Evolutionary conservation across 768 basidiomycete genomes (phyloP).

Genomic region (Cystofilobasidium capitatum): DNA sequence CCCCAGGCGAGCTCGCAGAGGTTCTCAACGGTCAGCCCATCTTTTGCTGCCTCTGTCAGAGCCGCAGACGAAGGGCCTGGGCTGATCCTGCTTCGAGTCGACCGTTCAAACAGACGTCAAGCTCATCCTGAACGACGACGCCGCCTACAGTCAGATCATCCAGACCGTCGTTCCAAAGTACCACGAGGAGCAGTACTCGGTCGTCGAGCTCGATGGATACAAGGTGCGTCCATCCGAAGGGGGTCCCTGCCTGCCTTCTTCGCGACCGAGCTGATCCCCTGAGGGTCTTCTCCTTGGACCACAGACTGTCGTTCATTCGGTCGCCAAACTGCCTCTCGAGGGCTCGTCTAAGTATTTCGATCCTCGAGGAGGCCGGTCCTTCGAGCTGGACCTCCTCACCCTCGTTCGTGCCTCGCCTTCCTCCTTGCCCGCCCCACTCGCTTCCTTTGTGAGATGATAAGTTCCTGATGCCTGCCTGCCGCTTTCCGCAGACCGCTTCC

Average conservation of each 20-base stretch:
- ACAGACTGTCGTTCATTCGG: conserved; percentile 66
- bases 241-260: neutral
- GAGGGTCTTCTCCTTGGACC: conserved; percentile 15
- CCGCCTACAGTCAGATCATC: conserved; percentile 65
- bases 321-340: conserved; percentile 29
- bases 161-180: conserved; percentile 70
- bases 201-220: conserved; percentile 76
- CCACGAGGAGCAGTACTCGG: conserved; percentile 77
- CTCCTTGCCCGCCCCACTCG: neutral
- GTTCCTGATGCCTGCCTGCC: neutral
- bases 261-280: neutral
- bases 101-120: conserved; percentile 59
- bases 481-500: neutral
- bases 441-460: neutral
- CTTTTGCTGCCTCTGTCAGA: neutral
- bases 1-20: conserved; percentile 94
- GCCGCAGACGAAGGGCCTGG: neutral
- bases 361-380: conserved; percentile 66
- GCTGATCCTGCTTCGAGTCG: neutral
- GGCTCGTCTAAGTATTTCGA: conserved; percentile 65
- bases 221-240: conserved; percentile 48
- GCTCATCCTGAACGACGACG: conserved; percentile 77
- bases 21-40: conserved; percentile 66
- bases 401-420: conserved; percentile 46
- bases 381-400: conserved; percentile 73